phyloP scores from a whole-genome alignment of 2,329 filamentous ascomycete genomes.

The Fusarium sp. region DNA sequence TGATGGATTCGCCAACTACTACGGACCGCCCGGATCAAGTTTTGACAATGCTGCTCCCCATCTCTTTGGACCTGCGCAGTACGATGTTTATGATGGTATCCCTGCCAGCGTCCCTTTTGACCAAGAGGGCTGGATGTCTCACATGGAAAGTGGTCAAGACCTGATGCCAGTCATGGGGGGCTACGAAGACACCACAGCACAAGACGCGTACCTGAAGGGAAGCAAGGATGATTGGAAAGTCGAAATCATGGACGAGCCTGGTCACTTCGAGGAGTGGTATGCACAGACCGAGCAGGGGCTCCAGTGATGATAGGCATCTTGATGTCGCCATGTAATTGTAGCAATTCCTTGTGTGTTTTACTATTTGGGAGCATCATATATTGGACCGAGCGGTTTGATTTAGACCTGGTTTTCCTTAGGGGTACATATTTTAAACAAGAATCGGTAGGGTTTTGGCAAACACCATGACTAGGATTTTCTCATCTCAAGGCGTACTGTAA shows the following conservation, averaged over 20 bases:
- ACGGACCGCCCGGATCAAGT: constrained; percentile 3
- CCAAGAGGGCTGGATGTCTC: constrained; percentile 23
- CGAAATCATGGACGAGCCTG: constrained; percentile 44
- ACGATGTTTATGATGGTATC: constrained; percentile 20
- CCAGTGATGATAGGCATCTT: constrained; percentile 4
- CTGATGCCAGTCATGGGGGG: constrained; percentile 13
- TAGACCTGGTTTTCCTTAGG: constrained; percentile 21
- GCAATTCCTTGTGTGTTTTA: constrained; percentile 8
- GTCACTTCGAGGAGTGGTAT: constrained; percentile 47
- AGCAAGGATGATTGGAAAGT: constrained; percentile 48
- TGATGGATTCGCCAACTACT: constrained; percentile 23
- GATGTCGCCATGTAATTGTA: neutral
- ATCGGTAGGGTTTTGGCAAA: neutral
- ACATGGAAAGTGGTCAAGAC: constrained; percentile 10
- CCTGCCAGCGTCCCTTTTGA: constrained; percentile 6
- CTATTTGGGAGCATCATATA: constrained; percentile 8
- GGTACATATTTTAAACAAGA: neutral
- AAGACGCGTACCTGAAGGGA: constrained; percentile 45
- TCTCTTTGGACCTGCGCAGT: constrained; percentile 13
- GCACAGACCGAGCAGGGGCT: constrained; percentile 39
- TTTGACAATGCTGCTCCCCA: constrained; percentile 3
- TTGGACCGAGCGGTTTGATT: constrained; percentile 13
- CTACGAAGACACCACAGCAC: constrained; percentile 23
- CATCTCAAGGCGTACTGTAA: neutral
- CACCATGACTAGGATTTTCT: neutral